These are phyloP conservation scores for Phytophthora brassicae DNA, from an alignment of 352 stramenopile genomes.

Conservation along the genomic window DNA sequence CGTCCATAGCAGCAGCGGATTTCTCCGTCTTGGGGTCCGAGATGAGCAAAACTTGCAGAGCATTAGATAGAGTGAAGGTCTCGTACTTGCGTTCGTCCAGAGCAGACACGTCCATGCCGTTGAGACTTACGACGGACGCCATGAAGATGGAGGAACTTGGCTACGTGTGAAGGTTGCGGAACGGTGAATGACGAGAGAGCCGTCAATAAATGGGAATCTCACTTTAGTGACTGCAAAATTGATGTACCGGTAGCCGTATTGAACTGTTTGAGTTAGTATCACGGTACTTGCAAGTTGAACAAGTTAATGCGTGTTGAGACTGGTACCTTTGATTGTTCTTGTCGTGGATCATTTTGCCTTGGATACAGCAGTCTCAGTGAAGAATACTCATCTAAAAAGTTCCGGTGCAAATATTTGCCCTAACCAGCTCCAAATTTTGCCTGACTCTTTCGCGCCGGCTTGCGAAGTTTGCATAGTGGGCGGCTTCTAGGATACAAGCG, in stretches of 20 bases:
- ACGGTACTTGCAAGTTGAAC: no score
- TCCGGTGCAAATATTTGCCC: background rate
- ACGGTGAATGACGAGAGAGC: no score
- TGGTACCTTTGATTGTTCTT: no score
- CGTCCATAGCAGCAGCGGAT: conserved; percentile 92
- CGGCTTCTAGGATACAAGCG: no score
- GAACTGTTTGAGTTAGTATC: no score
- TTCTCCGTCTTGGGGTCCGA: conserved; percentile 92
- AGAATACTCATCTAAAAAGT: background rate
- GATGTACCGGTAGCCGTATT: background rate
- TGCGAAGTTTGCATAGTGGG: no score
- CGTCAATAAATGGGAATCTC: background rate
- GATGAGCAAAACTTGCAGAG: conserved; percentile 80
- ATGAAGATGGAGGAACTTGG: conserved; percentile 11
- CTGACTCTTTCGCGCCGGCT: conserved; percentile 26
- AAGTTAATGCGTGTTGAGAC: no score
- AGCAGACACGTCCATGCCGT: conserved; percentile 64
- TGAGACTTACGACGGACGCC: conserved; percentile 37
- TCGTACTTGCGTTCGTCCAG: conserved; percentile 71
- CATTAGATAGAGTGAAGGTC: conserved; percentile 50
- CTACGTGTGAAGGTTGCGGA: no score
- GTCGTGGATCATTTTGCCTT: no score
- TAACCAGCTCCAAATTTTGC: conserved; percentile 12
- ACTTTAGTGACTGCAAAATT: conserved; percentile 5
- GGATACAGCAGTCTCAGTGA: no score